Conservation (phyloP, 805 yeast genomes). For the Kregervanrija pseudodelftensis region DNA sequence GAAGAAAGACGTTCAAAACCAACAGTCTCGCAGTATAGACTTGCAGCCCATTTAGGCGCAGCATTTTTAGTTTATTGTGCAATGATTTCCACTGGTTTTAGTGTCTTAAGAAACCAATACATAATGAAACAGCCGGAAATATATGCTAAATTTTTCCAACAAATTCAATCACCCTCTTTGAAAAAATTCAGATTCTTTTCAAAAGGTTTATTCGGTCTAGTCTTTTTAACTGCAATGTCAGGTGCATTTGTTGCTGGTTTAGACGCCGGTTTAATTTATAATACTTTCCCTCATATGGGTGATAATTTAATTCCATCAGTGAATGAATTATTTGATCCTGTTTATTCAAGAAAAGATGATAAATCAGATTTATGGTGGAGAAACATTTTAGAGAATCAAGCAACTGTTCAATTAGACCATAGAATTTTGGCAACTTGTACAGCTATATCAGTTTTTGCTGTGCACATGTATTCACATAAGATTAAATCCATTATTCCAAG, state of each 20-base stretch:
- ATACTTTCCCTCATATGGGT: conserved; percentile 97
- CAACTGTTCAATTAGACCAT: conserved; percentile 90
- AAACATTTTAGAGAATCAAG: conserved; percentile 89
- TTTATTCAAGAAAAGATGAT: conserved; percentile 61
- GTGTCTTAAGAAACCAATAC: conserved; percentile 66
- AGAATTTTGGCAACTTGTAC: conserved; percentile 79
- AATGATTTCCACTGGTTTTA: conserved; percentile 85
- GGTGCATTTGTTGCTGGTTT: conserved; percentile 98
- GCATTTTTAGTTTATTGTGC: conserved; percentile 85
- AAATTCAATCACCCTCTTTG: conserved; percentile 56
- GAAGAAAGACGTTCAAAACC: conserved; percentile 84
- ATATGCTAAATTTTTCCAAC: conserved; percentile 46
- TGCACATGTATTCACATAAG: conserved; percentile 61
- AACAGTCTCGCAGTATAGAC: conserved; percentile 92
- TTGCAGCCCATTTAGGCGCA: conserved; percentile 90
- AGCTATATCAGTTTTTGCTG: conserved; percentile 59
- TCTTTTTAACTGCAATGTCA: conserved; percentile 88
- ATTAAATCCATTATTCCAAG: conserved; percentile 51
- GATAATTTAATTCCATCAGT: conserved; percentile 66
- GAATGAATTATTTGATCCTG: conserved; percentile 72
- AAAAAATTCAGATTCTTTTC: conserved; percentile 50
- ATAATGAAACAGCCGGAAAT: conserved; percentile 58
- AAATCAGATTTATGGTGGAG: conserved; percentile 81
- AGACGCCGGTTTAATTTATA: conserved; percentile 95
- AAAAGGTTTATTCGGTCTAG: conserved; percentile 52